Conservation (phyloP, 2,329 filamentous ascomycete species). For the Monosporascus sp. region DNA sequence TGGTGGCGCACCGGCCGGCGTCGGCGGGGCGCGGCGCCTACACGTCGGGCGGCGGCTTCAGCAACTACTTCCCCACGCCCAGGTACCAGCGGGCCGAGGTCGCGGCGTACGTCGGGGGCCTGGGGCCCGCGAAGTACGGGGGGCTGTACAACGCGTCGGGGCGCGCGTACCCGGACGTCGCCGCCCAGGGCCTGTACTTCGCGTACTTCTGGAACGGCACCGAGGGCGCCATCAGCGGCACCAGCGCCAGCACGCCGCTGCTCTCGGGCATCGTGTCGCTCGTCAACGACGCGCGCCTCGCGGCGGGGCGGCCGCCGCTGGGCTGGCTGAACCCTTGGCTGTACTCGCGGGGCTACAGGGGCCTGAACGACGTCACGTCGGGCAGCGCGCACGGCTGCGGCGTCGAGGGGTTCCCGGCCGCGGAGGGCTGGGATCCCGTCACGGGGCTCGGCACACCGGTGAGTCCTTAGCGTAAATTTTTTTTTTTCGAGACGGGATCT, state of each 20-base stretch:
- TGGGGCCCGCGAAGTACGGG: conserved; percentile 37
- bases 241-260: conserved; percentile 50
- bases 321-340: conserved; percentile 42
- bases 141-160: conserved; percentile 37
- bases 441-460: conserved; percentile 30
- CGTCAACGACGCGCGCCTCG: conserved; percentile 56
- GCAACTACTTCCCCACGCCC: conserved; percentile 38
- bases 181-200: conserved; percentile 27
- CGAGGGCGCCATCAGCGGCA: conserved; percentile 39
- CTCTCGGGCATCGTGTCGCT: conserved; percentile 53
- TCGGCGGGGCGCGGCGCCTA: conserved; percentile 19
- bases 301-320: conserved; percentile 38
- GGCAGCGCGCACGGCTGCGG: conserved; percentile 35
- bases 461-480: conserved; percentile 7
- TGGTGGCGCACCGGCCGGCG: conserved; percentile 30
- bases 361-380: conserved; percentile 33
- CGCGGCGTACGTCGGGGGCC: conserved; percentile 30
- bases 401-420: conserved; percentile 22
- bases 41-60: conserved; percentile 38
- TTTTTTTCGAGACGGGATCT: background rate
- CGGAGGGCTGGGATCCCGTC: conserved; percentile 30
- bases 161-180: conserved; percentile 41
- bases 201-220: conserved; percentile 30
- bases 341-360: conserved; percentile 28
- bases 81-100: conserved; percentile 36